phyloP scores from a whole-genome alignment of 2,329 filamentous ascomycete species.

The Clathrospora elynae region DNA sequence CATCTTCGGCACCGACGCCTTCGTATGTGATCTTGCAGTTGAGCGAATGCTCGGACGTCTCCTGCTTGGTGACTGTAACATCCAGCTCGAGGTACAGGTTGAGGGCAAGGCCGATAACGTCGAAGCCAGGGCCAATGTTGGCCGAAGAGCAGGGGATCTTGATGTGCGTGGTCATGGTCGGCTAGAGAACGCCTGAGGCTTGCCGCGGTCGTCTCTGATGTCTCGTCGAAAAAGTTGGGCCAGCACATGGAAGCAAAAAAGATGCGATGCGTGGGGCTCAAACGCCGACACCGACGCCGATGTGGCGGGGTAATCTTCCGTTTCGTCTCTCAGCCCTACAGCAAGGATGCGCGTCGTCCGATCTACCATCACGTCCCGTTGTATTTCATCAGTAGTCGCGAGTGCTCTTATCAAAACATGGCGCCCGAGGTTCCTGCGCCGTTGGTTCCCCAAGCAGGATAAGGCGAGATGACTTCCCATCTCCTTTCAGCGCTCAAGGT shows the following conservation, averaged over 20 bases:
- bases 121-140: constrained; percentile 96
- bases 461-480: too few relatives aligned
- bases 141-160: constrained; percentile 91
- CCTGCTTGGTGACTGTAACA: constrained; percentile 68
- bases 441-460: too few relatives aligned
- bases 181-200: constrained; percentile 14
- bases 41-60: constrained; percentile 64
- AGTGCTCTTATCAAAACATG: too few relatives aligned
- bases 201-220: constrained; percentile 10
- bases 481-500: too few relatives aligned
- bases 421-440: too few relatives aligned
- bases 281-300: constrained; percentile 18
- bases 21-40: constrained; percentile 94
- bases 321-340: constrained; percentile 7
- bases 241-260: constrained; percentile 13
- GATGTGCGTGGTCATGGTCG: constrained; percentile 61
- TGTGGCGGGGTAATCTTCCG: constrained; percentile 6
- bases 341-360: too few relatives aligned
- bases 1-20: constrained; percentile 76
- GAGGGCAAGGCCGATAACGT: constrained; percentile 93
- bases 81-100: constrained; percentile 91
- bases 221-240: constrained; percentile 13
- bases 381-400: too few relatives aligned
- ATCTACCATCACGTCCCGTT: too few relatives aligned
- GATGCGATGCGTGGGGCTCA: constrained; percentile 14